Conservation (phyloP, 306 rosid species). For the Trifolium pratense region DNA sequence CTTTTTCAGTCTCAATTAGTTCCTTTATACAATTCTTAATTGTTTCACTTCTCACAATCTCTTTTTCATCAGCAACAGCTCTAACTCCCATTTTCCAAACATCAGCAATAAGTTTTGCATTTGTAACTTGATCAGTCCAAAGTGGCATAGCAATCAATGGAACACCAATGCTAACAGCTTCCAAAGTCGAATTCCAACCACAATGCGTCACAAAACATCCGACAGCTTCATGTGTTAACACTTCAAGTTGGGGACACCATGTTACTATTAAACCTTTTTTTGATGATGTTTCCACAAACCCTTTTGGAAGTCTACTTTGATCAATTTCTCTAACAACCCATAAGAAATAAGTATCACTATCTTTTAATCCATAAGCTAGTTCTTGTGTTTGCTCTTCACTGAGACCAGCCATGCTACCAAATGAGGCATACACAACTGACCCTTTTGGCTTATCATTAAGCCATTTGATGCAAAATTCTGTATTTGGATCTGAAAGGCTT, state of each 20-base stretch:
- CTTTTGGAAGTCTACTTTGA: conserved; percentile 12
- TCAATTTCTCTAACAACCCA: conserved; percentile 31
- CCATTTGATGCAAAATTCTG: conserved; percentile 25
- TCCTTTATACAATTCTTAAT: conserved; percentile 11
- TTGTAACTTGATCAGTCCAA: conserved; percentile 29
- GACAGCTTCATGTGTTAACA: conserved; percentile 6
- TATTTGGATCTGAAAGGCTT: not conserved
- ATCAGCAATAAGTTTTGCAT: conserved; percentile 33
- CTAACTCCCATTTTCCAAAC: conserved; percentile 22
- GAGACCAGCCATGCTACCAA: conserved; percentile 37
- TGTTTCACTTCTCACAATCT: conserved; percentile 21
- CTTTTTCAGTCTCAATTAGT: conserved; percentile 1
- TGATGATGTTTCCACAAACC: not conserved
- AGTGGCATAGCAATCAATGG: conserved; percentile 28
- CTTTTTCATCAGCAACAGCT: conserved; percentile 29
- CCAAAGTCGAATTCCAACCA: conserved; percentile 35
- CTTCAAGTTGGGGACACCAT: conserved; percentile 29
- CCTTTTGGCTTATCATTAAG: conserved; percentile 31
- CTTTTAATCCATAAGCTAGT: conserved; percentile 27
- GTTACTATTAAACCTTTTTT: conserved; percentile 28
- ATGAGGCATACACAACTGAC: conserved; percentile 32
- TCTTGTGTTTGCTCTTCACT: conserved; percentile 22
- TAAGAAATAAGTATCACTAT: conserved; percentile 3
- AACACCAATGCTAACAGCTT: conserved; percentile 24
- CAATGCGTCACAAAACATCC: conserved; percentile 30